Conservation (phyloP, 1,139 yeast species). For the Geotrichum reessii region DNA sequence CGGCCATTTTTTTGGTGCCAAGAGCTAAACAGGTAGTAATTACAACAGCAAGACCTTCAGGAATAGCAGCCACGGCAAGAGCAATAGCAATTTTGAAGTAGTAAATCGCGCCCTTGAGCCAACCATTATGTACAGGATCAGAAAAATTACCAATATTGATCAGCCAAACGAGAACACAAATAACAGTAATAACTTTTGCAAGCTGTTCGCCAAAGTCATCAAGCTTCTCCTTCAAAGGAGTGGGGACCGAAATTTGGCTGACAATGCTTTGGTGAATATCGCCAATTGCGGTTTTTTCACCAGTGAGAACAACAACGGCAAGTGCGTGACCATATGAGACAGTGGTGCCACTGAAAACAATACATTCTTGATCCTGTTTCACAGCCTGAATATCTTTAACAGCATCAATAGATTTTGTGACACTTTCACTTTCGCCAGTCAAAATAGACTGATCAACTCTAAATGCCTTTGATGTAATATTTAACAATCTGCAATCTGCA, state of each 20-base stretch:
- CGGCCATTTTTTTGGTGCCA: constrained; percentile 48
- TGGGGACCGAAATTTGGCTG: constrained; percentile 33
- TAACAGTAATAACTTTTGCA: constrained; percentile 41
- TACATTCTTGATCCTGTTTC: constrained; percentile 44
- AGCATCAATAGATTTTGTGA: constrained; percentile 34
- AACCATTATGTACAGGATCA: constrained; percentile 40
- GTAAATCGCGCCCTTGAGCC: constrained; percentile 43
- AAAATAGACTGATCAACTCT: constrained; percentile 48
- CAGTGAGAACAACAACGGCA: constrained; percentile 43
- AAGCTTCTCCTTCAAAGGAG: constrained; percentile 36
- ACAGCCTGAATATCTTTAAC: constrained; percentile 36
- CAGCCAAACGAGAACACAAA: constrained; percentile 44
- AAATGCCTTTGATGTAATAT: constrained; percentile 37
- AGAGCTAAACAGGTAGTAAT: constrained; percentile 49
- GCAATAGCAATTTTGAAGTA: constrained; percentile 50
- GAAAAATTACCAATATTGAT: constrained; percentile 40
- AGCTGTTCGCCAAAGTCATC: constrained; percentile 40
- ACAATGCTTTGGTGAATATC: constrained; percentile 40
- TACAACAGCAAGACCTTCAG: constrained; percentile 47
- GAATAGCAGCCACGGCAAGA: constrained; percentile 49
- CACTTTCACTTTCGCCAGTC: constrained; percentile 47
- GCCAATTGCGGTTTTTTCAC: constrained; percentile 44
- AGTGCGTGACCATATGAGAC: constrained; percentile 45
- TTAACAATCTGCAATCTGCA: constrained; percentile 42
- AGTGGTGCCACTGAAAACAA: constrained; percentile 45